phyloP scores from a whole-genome alignment of 2,329 filamentous ascomycete genomes.

The Didymella lethalis region DNA sequence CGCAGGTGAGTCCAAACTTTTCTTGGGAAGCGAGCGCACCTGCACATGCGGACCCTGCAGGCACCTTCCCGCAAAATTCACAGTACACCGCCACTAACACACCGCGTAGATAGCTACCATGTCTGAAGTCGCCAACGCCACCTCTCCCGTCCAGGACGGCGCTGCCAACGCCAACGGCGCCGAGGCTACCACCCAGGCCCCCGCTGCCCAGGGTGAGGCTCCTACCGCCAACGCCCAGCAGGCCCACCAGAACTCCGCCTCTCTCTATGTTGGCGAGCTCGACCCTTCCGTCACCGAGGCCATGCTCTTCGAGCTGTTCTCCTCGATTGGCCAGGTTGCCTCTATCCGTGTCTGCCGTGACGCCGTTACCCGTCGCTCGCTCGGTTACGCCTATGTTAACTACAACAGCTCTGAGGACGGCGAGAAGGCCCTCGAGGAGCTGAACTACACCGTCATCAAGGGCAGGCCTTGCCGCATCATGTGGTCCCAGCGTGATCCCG shows the following conservation, averaged over 20 bases:
- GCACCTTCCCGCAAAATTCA: conserved; percentile 39
- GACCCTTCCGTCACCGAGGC: conserved; percentile 98
- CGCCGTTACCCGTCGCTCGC: conserved; percentile 95
- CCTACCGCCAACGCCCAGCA: conserved; percentile 75
- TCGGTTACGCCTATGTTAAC: conserved; percentile 99
- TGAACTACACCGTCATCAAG: conserved; percentile 99
- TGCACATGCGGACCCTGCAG: conserved; percentile 37
- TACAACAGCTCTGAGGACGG: conserved; percentile 98
- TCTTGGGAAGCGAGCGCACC: conserved; percentile 44
- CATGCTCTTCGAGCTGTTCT: conserved; percentile 99
- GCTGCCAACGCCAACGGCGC: conserved; percentile 71
- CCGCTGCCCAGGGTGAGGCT: conserved; percentile 69
- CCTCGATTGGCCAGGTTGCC: conserved; percentile 96
- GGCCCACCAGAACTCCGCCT: conserved; percentile 91
- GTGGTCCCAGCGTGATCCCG: conserved; percentile 99
- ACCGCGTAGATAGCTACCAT: conserved; percentile 43
- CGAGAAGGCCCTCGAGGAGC: conserved; percentile 97
- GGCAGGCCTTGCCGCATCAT: conserved; percentile 99
- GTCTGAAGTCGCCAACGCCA: conserved; percentile 57
- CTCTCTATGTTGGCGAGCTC: conserved; percentile 98
- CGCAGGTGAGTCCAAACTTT: conserved; percentile 40
- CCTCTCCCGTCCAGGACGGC: conserved; percentile 70
- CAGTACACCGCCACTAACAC: conserved; percentile 35
- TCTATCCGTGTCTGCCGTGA: conserved; percentile 99
- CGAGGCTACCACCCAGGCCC: conserved; percentile 76